Conservation (phyloP, 2,329 filamentous ascomycete genomes). For the Neofusicoccum kwambonambiense region DNA sequence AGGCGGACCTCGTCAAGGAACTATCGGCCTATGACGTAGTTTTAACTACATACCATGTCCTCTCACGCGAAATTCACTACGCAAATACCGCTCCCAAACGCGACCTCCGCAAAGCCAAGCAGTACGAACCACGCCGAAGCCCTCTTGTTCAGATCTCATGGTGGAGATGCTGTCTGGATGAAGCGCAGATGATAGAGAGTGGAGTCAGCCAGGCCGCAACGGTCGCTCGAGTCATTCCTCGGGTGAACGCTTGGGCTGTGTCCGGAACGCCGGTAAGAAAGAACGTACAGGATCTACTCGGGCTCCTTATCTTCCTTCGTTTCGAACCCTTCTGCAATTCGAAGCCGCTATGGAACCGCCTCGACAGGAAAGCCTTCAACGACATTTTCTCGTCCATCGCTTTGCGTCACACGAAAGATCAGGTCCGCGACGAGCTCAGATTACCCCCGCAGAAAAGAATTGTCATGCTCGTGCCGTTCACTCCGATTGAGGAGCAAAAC, state of each 20-base stretch:
- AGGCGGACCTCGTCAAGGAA: slow-evolving; percentile 45
- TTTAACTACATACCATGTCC: slow-evolving; percentile 64
- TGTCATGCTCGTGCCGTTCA: slow-evolving; percentile 87
- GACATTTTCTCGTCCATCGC: slow-evolving; percentile 70
- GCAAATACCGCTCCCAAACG: slow-evolving; percentile 69
- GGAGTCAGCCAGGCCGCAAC: slow-evolving; percentile 80
- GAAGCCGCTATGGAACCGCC: slow-evolving; percentile 63
- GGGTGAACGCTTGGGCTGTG: slow-evolving; percentile 86
- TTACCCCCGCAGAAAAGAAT: slow-evolving; percentile 82
- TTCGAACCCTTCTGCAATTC: slow-evolving; percentile 73
- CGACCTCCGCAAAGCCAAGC: slow-evolving; percentile 62
- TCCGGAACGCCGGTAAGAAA: slow-evolving; percentile 88
- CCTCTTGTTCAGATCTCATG: slow-evolving; percentile 79
- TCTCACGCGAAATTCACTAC: slow-evolving; percentile 80
- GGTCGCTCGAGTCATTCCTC: slow-evolving; percentile 75
- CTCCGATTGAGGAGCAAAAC: slow-evolving; percentile 84
- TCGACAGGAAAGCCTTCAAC: slow-evolving; percentile 67
- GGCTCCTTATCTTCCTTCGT: slow-evolving; percentile 75
- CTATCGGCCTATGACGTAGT: slow-evolving; percentile 57
- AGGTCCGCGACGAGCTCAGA: slow-evolving; percentile 73
- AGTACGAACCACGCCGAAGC: slow-evolving; percentile 64
- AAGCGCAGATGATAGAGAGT: slow-evolving; percentile 91
- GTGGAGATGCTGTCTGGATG: slow-evolving; percentile 76
- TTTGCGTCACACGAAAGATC: slow-evolving; percentile 81
- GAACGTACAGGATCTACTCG: slow-evolving; percentile 73